Base-by-base conservation (phyloP, 768 basidiomycete species). In the Phanerochaete carnosa region DNA sequence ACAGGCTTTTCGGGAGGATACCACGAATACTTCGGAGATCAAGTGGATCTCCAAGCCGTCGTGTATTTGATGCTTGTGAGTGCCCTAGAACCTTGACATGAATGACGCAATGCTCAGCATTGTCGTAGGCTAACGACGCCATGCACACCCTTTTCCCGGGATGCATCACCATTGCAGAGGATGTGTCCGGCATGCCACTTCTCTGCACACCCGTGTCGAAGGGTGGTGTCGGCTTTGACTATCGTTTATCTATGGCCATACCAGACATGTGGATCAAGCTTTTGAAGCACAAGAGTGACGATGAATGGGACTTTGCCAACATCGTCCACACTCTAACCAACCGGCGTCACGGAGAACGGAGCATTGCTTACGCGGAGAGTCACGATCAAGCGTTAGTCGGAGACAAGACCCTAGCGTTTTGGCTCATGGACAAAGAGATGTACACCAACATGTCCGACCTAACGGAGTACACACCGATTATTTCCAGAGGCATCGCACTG, bases 401-500 rank as follows among this genome's bases (percentile, higher is more conserved):
- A 13, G 97, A 99, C 78, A 99, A 99, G 79, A 98, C 96, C 2
- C 69, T 99, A 47, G 97, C 97, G 3, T 99, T 99, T 76, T 99
- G 97, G 97, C 75, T 98, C 60, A 99, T 99, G 97, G 97, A 99
- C 75, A 96, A 96, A 76, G 97, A 98, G 75, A 99, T 99, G 97
- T 98, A 95, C 95, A 80, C 67, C 86, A 82, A 95, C 74, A 98
- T 98, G 96, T 95, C 93, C 28, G 90, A 94, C 70, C 39, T 95
- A 61, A 79, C 88, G 1, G 84, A 86, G 37, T 77, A 93, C 78
- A 98, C 97, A 6, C 86, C 92, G 7, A 71, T 92, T 64, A 86
- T 99, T 66, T 80, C 96, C 54, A 85, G 97, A 58, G 97, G 97
- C 37, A 72, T 99, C 28, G 87, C 94, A 7, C 75, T 99, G 65